Evolutionary conservation across 1,284 basidiomycete species (phyloP), one percentile per base, ranked within the genome.

Genomic region (Xanthoconium separans): DNA sequence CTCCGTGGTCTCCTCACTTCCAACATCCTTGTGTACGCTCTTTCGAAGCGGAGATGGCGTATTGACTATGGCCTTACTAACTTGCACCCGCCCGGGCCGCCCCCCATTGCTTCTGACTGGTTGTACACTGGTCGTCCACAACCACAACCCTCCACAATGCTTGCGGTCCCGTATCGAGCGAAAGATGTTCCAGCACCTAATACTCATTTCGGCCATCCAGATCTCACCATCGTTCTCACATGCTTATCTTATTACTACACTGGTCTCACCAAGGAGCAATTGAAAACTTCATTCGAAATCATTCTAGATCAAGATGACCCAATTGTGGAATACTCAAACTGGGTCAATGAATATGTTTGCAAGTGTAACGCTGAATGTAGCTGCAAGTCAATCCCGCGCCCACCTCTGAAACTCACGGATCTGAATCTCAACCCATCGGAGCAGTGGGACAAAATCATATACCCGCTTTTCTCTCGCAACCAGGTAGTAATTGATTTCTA

Each of bases 131-230:
- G n/a, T n/a, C n/a, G n/a, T n/a, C n/a, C n/a, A n/a, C n/a, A n/a
- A n/a, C n/a, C n/a, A n/a, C n/a, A n/a, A 15, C 1, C 24, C 22
- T 22, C 22, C 22, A 41, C 24, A 9, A 34, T 27, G 50, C 50
- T 51, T 47, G 45, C 50, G 0, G 46, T 50, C 7, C 50, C 46
- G 5, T 50, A 50, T 12, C 49, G 41, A 6, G 48, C 48, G 11
- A 49, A 49, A 16, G 47, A 44, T 9, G 9, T 48, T 2, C 37
- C 47, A 4, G n/a, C 36, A 12, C 36, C 24, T 4, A 11, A 22
- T 18, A 40, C 47, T 0, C 37, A 48, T 12, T 48, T 48, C 4
- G 37, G 47, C 13, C 47, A 48, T 31, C 47, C 47, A 20, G 47
- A 48, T 18, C 12, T 48, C 36, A 30, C 47, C 3, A 40, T 48